Conservation (phyloP, 495 filamentous ascomycete species). For the Tuber brumale region DNA sequence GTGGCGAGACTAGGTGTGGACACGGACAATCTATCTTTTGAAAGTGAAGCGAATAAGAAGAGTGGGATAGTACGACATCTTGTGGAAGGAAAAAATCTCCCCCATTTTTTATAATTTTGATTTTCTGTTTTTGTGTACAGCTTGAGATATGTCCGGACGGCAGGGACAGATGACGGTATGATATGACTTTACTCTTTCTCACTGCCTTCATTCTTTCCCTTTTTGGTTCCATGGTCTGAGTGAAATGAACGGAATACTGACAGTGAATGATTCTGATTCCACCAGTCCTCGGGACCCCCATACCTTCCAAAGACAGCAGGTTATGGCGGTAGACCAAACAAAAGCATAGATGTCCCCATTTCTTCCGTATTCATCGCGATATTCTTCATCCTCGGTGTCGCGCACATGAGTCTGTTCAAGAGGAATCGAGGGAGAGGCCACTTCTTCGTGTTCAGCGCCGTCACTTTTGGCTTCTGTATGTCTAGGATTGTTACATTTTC, state of each 20-base stretch:
- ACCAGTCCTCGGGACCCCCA: conserved; percentile 10
- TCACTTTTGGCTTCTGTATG: conserved; percentile 74
- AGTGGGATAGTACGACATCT: background rate
- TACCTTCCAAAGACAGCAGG: conserved; percentile 43
- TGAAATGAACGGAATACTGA: background rate
- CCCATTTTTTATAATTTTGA: too few species aligned
- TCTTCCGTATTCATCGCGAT: conserved; percentile 58
- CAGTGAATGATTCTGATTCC: background rate
- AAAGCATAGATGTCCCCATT: conserved; percentile 57
- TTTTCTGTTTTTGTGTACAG: background rate
- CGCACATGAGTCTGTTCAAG: conserved; percentile 62
- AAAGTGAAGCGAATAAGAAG: background rate
- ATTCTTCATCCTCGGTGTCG: conserved; percentile 54
- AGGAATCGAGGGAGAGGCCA: conserved; percentile 53
- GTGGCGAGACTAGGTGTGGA: background rate
- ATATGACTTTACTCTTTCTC: background rate
- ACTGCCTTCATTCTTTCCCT: background rate
- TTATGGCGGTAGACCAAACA: conserved; percentile 56
- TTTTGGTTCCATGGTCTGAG: background rate
- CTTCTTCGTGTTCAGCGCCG: conserved; percentile 64
- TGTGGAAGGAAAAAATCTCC: background rate
- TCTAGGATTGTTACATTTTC: conserved; percentile 58
- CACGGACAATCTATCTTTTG: background rate
- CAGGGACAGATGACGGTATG: background rate
- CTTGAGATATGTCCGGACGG: background rate